Evolutionary conservation across 2,329 filamentous ascomycete species (phyloP), one percentile per base, ranked within the genome.

Genomic region (Diaporthe aspalathi): DNA sequence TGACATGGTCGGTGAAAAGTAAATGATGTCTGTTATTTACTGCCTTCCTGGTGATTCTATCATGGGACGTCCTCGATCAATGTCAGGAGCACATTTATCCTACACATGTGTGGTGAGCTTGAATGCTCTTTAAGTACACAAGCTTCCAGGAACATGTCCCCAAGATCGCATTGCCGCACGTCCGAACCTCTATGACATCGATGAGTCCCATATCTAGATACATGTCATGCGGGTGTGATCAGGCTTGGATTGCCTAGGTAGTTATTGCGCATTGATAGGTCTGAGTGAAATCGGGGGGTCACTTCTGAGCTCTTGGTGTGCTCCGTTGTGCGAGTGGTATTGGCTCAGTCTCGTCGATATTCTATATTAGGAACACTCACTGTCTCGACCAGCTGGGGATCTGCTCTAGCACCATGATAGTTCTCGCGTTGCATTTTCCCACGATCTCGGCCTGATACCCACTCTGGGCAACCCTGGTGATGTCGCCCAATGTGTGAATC

Each of bases 291-390:
- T 45, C n/a, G 38, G 38, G 22, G 3, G 20, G 24, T 45, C 38
- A 60, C 22, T 60, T 60, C 16, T 29, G n/a, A 20, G 24, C 12
- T 27, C 22, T 60, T 60, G 56, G 56, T 60, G 12, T 60, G 22
- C 56, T 60, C n/a, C 38, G 38, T 60, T 43, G 22, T n/a, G 56
- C 38, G n/a, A 45, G 8, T 45, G 9, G 22, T 45, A 11, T 29
- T 60, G n/a, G 54, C 6, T 38, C 53, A 24, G n/a, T 20, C 20
- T 57, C 14, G 35, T 40, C 32, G 9, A 60, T 29, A 4, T 29
- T 45, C 56, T 60, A 60, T 60, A 27, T 60, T 60, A 60, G 29
- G 38, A 60, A 45, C 35, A 60, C n/a, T 43, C 54, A 60, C 16
- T 22, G 38, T 60, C 56, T 60, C 56, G 38, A n/a, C n/a, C 32